Evolutionary conservation across 768 basidiomycete species (phyloP).

Genomic region (Flagelloscypha sp.): DNA sequence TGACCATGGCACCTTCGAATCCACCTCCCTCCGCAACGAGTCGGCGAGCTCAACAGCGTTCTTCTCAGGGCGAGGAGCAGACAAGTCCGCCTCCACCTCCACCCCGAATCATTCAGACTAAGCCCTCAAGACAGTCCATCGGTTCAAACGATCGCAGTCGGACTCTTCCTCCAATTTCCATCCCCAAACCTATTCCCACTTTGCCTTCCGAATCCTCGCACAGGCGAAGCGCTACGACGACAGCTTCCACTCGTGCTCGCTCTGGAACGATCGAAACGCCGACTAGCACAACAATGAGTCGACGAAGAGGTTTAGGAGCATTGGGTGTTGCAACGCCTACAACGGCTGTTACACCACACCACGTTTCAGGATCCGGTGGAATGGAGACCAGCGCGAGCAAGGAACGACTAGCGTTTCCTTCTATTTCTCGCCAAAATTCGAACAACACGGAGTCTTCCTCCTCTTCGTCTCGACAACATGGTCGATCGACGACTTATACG

Average conservation of each 20-base stretch:
- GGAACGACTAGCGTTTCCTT: not conserved
- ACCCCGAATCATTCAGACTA: conserved; percentile 18
- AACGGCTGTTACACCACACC: not conserved
- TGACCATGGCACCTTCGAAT: conserved; percentile 28
- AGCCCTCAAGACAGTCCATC: conserved; percentile 10
- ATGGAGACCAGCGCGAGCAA: not conserved
- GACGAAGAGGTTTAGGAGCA: conserved; percentile 3
- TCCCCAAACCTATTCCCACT: conserved; percentile 51
- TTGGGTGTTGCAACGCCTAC: not conserved
- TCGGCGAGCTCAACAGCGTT: no score
- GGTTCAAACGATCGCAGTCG: conserved; percentile 32
- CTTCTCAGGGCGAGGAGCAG: conserved; percentile 33
- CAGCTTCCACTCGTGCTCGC: conserved; percentile 8
- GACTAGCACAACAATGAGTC: conserved; percentile 20
- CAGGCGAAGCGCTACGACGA: conserved; percentile 8
- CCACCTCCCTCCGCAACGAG: conserved; percentile 3
- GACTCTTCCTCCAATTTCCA: conserved; percentile 39
- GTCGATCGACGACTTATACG: conserved; percentile 27
- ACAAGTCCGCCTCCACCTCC: conserved; percentile 33
- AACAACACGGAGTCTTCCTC: conserved; percentile 10
- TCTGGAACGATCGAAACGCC: conserved; percentile 6
- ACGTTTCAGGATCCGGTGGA: conserved; percentile 3
- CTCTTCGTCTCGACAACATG: conserved; percentile 10
- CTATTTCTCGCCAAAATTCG: conserved; percentile 29
- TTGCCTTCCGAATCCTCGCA: conserved; percentile 49